These are phyloP conservation scores for Puccinia polysora DNA, from an alignment of 1,284 basidiomycete genomes.

Conservation along the genomic window DNA sequence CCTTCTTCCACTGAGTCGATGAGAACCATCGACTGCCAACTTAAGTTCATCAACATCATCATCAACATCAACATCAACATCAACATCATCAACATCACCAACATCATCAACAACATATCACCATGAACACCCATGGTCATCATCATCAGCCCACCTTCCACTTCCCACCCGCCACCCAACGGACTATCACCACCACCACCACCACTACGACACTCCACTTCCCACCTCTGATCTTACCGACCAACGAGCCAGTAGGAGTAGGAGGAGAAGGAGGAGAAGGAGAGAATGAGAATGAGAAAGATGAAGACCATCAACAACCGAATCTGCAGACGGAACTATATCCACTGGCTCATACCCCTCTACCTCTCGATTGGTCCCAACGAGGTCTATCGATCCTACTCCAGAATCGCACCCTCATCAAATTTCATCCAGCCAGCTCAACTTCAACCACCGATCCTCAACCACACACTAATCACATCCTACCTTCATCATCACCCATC, in stretches of 20 bases:
- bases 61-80: not conserved
- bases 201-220: conserved; percentile 50
- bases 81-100: too few relatives aligned
- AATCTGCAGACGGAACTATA: conserved; percentile 6
- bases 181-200: conserved; percentile 49
- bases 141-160: conserved; percentile 45
- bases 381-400: conserved; percentile 14
- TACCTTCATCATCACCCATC: not conserved
- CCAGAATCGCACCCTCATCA: conserved; percentile 13
- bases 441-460: not conserved
- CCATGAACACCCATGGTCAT: not conserved
- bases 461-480: not conserved
- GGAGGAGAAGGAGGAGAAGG: not conserved
- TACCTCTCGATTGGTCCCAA: conserved; percentile 1
- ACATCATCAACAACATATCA: not conserved
- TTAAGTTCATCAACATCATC: not conserved
- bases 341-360: conserved; percentile 20
- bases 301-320: not conserved
- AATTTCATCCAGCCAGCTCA: conserved; percentile 18
- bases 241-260: too few relatives aligned
- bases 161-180: conserved; percentile 47
- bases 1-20: too few relatives aligned
- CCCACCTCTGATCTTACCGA: conserved; percentile 49
- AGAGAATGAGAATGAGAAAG: conserved; percentile 19
- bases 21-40: too few relatives aligned